Evolutionary conservation across 441 rosid genomes (phyloP), one percentile per base, ranked within the genome.

Genomic region (Gossypium laxum): DNA sequence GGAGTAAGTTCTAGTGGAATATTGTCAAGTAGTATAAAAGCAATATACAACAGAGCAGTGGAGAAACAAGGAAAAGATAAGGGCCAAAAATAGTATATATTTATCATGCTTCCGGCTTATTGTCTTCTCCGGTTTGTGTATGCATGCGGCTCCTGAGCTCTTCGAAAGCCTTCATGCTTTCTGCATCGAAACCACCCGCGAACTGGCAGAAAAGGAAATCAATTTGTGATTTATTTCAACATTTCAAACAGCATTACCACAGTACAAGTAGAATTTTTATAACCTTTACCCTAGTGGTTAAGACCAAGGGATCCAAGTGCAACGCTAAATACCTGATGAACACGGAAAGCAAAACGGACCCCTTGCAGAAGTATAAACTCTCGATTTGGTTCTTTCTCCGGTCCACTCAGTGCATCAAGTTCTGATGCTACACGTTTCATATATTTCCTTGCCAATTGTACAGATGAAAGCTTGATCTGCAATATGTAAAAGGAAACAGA

Each of bases 141-240:
- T 84, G 81, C 65, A 87, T 87, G 28, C 93, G 92, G 74, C 83
- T 86, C 75, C 97, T 82, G 70, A 93, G 82, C 21, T 89, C 97
- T 82, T 93, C 97, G 71, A 93, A 93, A 59, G 92, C 94, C 85
- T 87, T 93, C 98, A 93, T 93, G 87, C 97, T 93, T 63, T 90
- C 98, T 21, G 90, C 93, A 77, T 93, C 98, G 77, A 93, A 93
- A 15, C 98, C 98, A 61, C 97, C 98, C 1, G 96, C 93, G 84
- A 93, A 93, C 98, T 93, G 88, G 76, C 15, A 77, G 78, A 48
- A 15, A 11, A 56, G 22, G 51, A 56, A 17, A 67, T 11, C 58
- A 59, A 38, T 55, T 43, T 66, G 52, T 68, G 15, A 38, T 62
- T 38, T 38, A 10, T 62, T 17, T 58, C 18, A 18, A 60, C 66